Evolutionary conservation across 2,329 filamentous ascomycete species (phyloP).

Genomic region (Beauveria bassiana): DNA sequence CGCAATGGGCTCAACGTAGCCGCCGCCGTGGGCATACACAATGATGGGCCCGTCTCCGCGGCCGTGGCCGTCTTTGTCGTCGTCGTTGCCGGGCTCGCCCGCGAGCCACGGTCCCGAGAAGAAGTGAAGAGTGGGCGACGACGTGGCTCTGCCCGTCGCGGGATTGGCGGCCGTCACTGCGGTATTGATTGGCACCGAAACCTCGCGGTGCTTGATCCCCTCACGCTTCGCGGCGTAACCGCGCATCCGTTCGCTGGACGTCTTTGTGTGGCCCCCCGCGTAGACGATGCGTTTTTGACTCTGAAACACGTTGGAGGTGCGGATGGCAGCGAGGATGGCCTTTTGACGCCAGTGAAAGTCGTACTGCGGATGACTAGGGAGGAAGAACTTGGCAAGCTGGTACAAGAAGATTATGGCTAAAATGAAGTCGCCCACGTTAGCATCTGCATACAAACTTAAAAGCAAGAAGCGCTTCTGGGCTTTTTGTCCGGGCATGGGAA

Average conservation of each 20-base stretch:
- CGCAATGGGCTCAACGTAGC: constrained; percentile 16
- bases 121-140: constrained; percentile 14
- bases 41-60: constrained; percentile 7
- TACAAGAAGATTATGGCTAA: not conserved
- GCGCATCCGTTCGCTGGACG: not conserved
- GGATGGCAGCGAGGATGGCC: constrained; percentile 1
- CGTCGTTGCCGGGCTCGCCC: not conserved
- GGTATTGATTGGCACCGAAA: not conserved
- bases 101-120: constrained; percentile 8
- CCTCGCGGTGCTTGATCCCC: constrained; percentile 1
- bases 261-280: not conserved
- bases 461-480: not conserved
- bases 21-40: constrained; percentile 19
- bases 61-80: not conserved
- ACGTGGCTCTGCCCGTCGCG: not conserved
- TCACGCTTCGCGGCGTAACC: not conserved
- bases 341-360: constrained; percentile 11
- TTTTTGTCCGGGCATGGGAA: not conserved
- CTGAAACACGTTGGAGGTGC: not conserved
- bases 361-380: not conserved
- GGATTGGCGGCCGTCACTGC: not conserved
- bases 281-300: not conserved
- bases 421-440: not conserved
- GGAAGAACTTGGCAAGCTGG: not conserved
- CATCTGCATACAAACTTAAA: not conserved